Conservation (phyloP, 257 asterid species). For the Plantago elongata region DNA sequence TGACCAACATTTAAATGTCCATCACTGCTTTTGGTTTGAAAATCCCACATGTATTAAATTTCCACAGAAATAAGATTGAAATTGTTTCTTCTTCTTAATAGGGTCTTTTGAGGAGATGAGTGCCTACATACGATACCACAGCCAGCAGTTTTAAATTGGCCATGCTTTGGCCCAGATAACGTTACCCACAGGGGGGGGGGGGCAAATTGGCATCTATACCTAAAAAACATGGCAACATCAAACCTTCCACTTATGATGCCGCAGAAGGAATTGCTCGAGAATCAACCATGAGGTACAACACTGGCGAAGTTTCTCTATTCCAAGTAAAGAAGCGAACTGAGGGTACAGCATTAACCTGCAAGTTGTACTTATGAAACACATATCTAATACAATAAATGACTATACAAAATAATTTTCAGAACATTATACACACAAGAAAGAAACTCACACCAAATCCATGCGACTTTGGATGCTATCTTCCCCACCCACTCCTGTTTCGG, state of each 20-base stretch:
- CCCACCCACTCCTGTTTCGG: slow-evolving; percentile 35
- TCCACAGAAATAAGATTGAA: no score
- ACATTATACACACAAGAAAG: slow-evolving; percentile 19
- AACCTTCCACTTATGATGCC: slow-evolving; percentile 88
- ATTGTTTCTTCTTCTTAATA: no score
- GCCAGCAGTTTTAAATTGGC: no score
- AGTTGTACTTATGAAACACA: slow-evolving; percentile 17
- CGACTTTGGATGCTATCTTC: slow-evolving; percentile 52
- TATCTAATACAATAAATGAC: slow-evolving; percentile 10
- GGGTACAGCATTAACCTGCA: slow-evolving; percentile 85
- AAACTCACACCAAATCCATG: slow-evolving; percentile 77
- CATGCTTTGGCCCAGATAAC: no score
- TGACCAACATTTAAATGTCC: slow-evolving; percentile 7
- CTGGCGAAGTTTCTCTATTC: slow-evolving; percentile 95
- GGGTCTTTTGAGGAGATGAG: no score
- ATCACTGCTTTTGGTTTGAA: slow-evolving; percentile 10
- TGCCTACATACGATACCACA: no score
- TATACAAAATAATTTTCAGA: slow-evolving; percentile 16
- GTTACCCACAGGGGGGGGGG: no score
- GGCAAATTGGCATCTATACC: no score
- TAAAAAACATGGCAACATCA: slow-evolving; percentile 18
- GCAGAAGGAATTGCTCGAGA: slow-evolving; percentile 89
- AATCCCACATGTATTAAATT: slow-evolving; percentile 1
- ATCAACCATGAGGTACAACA: slow-evolving; percentile 92
- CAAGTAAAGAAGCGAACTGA: slow-evolving; percentile 83